These are phyloP conservation scores for Rhizopogon rudus DNA, from an alignment of 768 basidiomycete species.

Conservation along the genomic window DNA sequence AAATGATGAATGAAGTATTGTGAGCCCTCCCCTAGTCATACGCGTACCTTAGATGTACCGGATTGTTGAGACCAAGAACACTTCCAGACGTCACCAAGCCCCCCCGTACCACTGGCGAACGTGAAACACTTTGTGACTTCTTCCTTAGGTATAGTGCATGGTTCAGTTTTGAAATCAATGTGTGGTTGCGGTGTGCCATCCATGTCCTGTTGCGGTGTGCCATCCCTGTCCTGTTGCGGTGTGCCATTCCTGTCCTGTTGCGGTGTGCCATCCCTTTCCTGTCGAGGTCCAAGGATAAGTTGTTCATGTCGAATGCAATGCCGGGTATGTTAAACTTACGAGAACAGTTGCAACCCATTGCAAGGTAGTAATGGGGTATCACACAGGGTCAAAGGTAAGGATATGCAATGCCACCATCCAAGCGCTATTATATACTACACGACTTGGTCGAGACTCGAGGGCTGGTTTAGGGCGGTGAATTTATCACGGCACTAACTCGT, in stretches of 20 bases:
- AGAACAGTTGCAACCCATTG: not conserved
- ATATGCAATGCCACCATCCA: not conserved
- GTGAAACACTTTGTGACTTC: not conserved
- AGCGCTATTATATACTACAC: too few relatives aligned
- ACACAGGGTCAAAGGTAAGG: not conserved
- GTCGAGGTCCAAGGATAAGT: not conserved
- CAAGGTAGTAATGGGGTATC: not conserved
- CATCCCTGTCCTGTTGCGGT: not conserved
- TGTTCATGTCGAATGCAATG: not conserved
- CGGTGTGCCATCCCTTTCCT: not conserved
- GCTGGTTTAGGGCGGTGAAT: too few relatives aligned
- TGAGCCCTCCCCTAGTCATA: not conserved
- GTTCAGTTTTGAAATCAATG: not conserved
- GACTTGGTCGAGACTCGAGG: not conserved
- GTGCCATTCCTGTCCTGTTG: too few relatives aligned
- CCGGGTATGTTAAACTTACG: not conserved
- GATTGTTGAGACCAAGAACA: not conserved
- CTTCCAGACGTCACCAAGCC: slow-evolving; percentile 7
- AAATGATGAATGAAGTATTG: not conserved
- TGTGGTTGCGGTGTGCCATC: too few relatives aligned
- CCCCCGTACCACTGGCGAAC: not conserved
- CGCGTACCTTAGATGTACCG: not conserved
- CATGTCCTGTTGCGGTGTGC: not conserved
- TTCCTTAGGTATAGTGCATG: not conserved
- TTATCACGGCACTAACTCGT: too few relatives aligned